Percentiles rank a stretch among this genome's conserved stretches.
These are phyloP conservation scores for Candida smagusa DNA, from an alignment of 1,139 yeast species.

Conservation along the genomic window DNA sequence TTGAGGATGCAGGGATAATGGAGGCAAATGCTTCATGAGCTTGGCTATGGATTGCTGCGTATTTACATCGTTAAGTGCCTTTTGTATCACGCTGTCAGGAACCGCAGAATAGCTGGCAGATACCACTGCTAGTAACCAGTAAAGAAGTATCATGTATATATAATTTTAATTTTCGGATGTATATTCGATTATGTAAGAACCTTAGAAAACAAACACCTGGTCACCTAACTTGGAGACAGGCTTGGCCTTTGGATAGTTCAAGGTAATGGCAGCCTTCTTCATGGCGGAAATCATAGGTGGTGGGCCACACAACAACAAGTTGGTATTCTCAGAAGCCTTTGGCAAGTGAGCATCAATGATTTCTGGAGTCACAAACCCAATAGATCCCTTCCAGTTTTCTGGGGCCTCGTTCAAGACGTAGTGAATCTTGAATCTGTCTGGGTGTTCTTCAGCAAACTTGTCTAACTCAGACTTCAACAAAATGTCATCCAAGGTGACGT, in stretches of 20 bases:
- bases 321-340: slow-evolving; percentile 57
- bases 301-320: slow-evolving; percentile 91
- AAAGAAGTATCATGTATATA: background rate
- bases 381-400: slow-evolving; percentile 72
- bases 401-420: slow-evolving; percentile 78
- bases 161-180: background rate
- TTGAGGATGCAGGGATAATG: slow-evolving; percentile 32
- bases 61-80: slow-evolving; percentile 5
- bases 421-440: slow-evolving; percentile 66
- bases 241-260: slow-evolving; percentile 85
- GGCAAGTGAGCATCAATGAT: slow-evolving; percentile 68
- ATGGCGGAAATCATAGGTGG: slow-evolving; percentile 81
- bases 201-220: slow-evolving; percentile 81
- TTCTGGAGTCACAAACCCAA: slow-evolving; percentile 81
- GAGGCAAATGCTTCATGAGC: slow-evolving; percentile 32
- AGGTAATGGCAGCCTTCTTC: slow-evolving; percentile 73
- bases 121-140: slow-evolving; percentile 4
- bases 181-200: no score
- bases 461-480: slow-evolving; percentile 79
- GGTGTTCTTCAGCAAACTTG: slow-evolving; percentile 53
- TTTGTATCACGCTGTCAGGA: slow-evolving; percentile 5
- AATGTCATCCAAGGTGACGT: slow-evolving; percentile 74
- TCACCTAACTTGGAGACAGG: slow-evolving; percentile 92
- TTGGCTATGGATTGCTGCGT: slow-evolving; percentile 19
- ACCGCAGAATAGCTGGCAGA: slow-evolving; percentile 1